phyloP scores from a whole-genome alignment of 768 basidiomycete genomes.

The Collybia mongolica region DNA sequence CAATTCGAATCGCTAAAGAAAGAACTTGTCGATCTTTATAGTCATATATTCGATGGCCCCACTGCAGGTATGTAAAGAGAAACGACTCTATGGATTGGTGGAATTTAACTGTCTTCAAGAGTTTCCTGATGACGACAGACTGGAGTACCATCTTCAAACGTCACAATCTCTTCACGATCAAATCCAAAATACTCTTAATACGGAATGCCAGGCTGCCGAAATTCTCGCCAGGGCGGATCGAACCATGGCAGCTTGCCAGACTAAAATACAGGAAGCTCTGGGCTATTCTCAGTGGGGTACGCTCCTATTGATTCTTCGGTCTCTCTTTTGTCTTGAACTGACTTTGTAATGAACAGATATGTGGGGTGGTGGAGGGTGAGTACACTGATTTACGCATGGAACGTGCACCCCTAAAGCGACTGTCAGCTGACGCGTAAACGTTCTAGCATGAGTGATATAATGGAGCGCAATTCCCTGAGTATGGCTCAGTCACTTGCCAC shows the following conservation, averaged over 20 bases:
- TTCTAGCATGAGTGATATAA: slow-evolving; percentile 35
- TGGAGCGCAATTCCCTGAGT: slow-evolving; percentile 40
- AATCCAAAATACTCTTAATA: slow-evolving; percentile 32
- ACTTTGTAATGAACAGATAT: slow-evolving; percentile 28
- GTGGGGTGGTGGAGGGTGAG: slow-evolving; percentile 39
- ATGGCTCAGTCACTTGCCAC: slow-evolving; percentile 31
- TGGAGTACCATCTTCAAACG: slow-evolving; percentile 35
- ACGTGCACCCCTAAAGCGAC: neutral
- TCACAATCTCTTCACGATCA: slow-evolving; percentile 31
- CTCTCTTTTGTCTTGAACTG: neutral
- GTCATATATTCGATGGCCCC: slow-evolving; percentile 41
- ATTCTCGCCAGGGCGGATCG: slow-evolving; percentile 35
- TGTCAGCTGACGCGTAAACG: neutral
- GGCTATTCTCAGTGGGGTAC: slow-evolving; percentile 39
- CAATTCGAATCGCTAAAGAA: slow-evolving; percentile 28
- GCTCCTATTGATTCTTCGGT: slow-evolving; percentile 1
- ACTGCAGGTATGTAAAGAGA: slow-evolving; percentile 29
- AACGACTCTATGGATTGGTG: neutral
- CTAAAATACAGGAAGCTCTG: slow-evolving; percentile 34
- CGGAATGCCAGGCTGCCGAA: slow-evolving; percentile 39
- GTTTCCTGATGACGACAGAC: slow-evolving; percentile 43
- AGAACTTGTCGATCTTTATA: slow-evolving; percentile 38
- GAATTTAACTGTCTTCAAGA: slow-evolving; percentile 18
- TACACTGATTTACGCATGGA: neutral
- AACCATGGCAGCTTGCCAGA: slow-evolving; percentile 28